These are phyloP conservation scores for Lactifluus subvellereus DNA, from an alignment of 768 basidiomycete genomes.

Conservation along the genomic window DNA sequence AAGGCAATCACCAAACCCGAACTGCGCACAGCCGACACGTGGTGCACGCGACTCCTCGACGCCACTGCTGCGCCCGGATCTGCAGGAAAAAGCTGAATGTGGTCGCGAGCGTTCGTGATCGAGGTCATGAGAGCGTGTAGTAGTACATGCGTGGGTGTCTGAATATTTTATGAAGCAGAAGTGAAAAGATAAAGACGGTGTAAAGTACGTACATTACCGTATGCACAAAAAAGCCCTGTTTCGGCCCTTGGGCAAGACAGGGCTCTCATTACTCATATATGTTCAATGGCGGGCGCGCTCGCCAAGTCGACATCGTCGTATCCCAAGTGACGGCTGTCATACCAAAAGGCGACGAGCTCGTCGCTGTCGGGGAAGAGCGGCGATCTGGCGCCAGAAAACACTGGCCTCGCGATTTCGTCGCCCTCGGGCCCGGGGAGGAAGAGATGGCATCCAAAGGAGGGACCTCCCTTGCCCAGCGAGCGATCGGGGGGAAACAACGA, in stretches of 20 bases:
- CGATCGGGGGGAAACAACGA: conserved; percentile 4
- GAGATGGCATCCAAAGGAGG: conserved; percentile 20
- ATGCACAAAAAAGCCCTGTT: neutral
- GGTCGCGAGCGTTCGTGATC: neutral
- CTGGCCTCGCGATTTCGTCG: conserved; percentile 19
- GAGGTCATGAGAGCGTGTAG: neutral
- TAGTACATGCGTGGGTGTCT: neutral
- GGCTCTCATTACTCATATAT: neutral
- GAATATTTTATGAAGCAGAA: neutral
- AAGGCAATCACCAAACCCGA: conserved; percentile 20
- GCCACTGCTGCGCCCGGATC: neutral
- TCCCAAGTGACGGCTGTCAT: conserved; percentile 18
- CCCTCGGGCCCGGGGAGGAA: conserved; percentile 11
- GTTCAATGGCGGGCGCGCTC: conserved; percentile 10
- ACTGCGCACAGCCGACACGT: conserved; percentile 9
- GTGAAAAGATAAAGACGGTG: neutral
- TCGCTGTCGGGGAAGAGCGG: conserved; percentile 18
- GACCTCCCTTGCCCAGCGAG: neutral
- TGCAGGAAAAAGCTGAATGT: neutral
- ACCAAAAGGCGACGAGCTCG: conserved; percentile 24
- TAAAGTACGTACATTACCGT: neutral
- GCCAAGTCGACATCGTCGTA: conserved; percentile 18
- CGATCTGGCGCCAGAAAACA: conserved; percentile 21
- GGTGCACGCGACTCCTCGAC: conserved; percentile 18
- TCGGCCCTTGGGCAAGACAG: neutral